These are phyloP conservation scores for Bisporella sp. DNA, from an alignment of 2,329 filamentous ascomycete species.

Conservation along the genomic window DNA sequence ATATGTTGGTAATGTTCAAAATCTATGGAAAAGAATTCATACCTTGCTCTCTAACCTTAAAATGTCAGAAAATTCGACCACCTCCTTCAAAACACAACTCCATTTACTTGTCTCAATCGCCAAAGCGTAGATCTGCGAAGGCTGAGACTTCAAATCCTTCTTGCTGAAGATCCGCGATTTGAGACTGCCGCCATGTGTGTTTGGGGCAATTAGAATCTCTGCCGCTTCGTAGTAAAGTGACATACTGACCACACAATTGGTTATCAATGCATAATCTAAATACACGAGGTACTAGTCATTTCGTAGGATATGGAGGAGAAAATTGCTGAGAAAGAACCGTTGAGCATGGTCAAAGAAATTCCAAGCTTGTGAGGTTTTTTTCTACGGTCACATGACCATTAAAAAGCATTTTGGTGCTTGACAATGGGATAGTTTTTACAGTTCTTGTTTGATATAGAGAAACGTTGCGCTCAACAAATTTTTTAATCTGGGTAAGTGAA, in stretches of 20 bases:
- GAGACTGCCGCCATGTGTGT: slow-evolving; percentile 70
- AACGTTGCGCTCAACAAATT: too few species aligned
- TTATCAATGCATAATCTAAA: neutral
- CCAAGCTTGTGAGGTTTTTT: too few species aligned
- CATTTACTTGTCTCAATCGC: slow-evolving; percentile 86
- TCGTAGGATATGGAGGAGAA: too few species aligned
- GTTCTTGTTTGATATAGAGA: too few species aligned
- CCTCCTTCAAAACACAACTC: slow-evolving; percentile 77
- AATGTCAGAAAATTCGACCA: slow-evolving; percentile 75
- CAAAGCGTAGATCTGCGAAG: slow-evolving; percentile 79
- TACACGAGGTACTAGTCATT: too few species aligned
- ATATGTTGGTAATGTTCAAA: neutral
- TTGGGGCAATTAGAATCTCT: slow-evolving; percentile 57
- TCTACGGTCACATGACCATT: too few species aligned
- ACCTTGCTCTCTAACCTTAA: slow-evolving; percentile 82
- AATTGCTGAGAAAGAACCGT: too few species aligned
- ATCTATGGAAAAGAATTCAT: slow-evolving; percentile 4
- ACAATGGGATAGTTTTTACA: too few species aligned
- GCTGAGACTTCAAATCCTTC: slow-evolving; percentile 67
- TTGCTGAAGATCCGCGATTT: slow-evolving; percentile 78
- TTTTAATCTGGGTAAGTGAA: too few species aligned
- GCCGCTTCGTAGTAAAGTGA: slow-evolving; percentile 93
- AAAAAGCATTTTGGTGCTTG: too few species aligned
- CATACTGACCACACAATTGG: slow-evolving; percentile 44
- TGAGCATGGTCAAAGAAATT: too few species aligned